These are phyloP conservation scores for Alternaria tenuissima DNA, from an alignment of 2,329 filamentous ascomycete genomes.

Conservation along the genomic window DNA sequence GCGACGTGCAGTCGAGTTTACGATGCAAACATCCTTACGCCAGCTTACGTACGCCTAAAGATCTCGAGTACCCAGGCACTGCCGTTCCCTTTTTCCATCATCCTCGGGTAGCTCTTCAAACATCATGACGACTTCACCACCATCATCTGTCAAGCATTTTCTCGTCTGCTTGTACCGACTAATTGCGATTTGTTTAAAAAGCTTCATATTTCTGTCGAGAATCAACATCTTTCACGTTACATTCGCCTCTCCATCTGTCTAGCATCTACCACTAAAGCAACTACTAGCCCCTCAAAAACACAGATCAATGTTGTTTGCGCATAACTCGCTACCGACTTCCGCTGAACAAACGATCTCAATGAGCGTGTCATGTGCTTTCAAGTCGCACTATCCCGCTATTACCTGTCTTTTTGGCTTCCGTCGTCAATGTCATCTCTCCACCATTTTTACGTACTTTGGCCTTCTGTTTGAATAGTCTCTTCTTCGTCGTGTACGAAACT, in stretches of 20 bases:
- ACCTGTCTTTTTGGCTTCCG: neutral
- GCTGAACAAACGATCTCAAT: neutral
- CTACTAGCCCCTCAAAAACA: neutral
- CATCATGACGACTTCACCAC: neutral
- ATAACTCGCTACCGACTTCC: neutral
- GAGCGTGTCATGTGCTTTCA: neutral
- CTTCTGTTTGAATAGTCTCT: neutral
- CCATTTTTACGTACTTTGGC: neutral
- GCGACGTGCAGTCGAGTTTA: constrained; percentile 5
- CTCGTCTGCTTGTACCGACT: neutral
- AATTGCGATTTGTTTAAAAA: neutral
- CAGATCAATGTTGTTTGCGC: too few relatives aligned
- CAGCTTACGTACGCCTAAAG: neutral
- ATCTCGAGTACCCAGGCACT: neutral
- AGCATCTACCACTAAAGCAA: neutral
- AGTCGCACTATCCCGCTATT: neutral
- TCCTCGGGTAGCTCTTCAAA: neutral
- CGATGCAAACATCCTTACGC: neutral
- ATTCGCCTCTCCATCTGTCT: neutral
- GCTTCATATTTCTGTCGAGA: neutral
- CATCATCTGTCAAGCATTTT: neutral
- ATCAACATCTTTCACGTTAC: neutral
- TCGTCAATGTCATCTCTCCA: neutral
- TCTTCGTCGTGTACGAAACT: neutral
- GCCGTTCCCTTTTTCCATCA: neutral